Percentiles rank a stretch among this genome's conserved stretches.
Conservation (phyloP, 2,329 filamentous ascomycete genomes). For the Monilinia polystroma region DNA sequence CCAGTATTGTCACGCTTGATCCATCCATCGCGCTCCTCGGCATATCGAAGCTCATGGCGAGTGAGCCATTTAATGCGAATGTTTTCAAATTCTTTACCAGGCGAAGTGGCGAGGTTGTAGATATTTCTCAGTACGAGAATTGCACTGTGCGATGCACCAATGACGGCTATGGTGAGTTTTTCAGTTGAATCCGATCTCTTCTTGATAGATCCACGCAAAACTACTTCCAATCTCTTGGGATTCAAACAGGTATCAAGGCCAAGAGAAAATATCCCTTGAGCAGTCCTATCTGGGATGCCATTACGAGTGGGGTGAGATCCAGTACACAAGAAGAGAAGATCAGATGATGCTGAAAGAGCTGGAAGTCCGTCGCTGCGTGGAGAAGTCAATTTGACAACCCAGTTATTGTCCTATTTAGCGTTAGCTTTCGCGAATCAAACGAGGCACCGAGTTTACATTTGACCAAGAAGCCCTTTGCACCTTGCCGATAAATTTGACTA, state of each 20-base stretch:
- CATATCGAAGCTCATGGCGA: constrained; percentile 59
- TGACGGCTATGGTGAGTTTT: constrained; percentile 50
- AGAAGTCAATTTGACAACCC: constrained; percentile 42
- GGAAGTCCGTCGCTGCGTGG: constrained; percentile 23
- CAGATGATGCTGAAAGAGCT: constrained; percentile 27
- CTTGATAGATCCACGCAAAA: neutral
- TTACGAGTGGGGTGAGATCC: constrained; percentile 50
- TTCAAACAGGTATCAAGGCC: constrained; percentile 10
- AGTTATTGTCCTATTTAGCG: constrained; percentile 33
- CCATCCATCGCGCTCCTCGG: constrained; percentile 61
- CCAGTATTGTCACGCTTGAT: constrained; percentile 65
- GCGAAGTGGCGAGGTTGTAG: constrained; percentile 44
- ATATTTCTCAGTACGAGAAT: constrained; percentile 63
- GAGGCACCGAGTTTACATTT: constrained; percentile 33
- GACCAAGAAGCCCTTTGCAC: constrained; percentile 45
- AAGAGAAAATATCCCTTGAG: constrained; percentile 32
- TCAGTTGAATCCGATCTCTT: neutral
- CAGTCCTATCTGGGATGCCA: constrained; percentile 44
- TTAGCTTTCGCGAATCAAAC: constrained; percentile 17
- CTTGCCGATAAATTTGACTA: constrained; percentile 43
- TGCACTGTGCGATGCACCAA: constrained; percentile 63
- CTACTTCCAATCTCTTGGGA: neutral
- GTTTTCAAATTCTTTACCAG: constrained; percentile 37
- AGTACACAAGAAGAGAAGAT: constrained; percentile 55
- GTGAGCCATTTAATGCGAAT: constrained; percentile 62